These are phyloP conservation scores for Phaeophleospora eucalypticola DNA, from an alignment of 2,329 filamentous ascomycete genomes.

Conservation along the genomic window DNA sequence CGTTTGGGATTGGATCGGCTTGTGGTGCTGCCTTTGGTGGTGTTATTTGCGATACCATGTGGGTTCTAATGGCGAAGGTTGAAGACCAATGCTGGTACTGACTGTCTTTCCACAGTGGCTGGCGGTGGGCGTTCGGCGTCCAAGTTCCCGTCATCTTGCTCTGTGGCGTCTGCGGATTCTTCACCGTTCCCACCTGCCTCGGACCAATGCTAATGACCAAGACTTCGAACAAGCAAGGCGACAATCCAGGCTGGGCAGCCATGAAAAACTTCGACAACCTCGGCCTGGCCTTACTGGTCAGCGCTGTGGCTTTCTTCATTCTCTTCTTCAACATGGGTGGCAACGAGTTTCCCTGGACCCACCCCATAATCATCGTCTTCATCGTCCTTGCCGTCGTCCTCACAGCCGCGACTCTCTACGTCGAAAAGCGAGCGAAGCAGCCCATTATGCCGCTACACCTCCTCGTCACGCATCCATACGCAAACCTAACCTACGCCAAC, in stretches of 20 bases:
- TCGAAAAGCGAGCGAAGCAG: slow-evolving; percentile 39
- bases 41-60: slow-evolving; percentile 61
- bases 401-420: slow-evolving; percentile 34
- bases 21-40: slow-evolving; percentile 67
- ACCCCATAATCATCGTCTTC: slow-evolving; percentile 39
- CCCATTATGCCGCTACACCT: slow-evolving; percentile 46
- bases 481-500: slow-evolving; percentile 56
- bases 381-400: slow-evolving; percentile 37
- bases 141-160: slow-evolving; percentile 49
- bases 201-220: slow-evolving; percentile 43
- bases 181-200: slow-evolving; percentile 43
- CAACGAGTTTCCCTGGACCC: slow-evolving; percentile 43
- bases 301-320: slow-evolving; percentile 40
- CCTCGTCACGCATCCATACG: slow-evolving; percentile 53
- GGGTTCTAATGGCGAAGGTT: not conserved
- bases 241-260: slow-evolving; percentile 35
- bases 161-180: slow-evolving; percentile 41
- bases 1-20: slow-evolving; percentile 51
- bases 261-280: slow-evolving; percentile 48
- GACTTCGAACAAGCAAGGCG: slow-evolving; percentile 33
- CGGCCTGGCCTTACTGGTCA: slow-evolving; percentile 46
- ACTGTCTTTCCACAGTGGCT: slow-evolving; percentile 44
- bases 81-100: not conserved
- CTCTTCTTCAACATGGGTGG: slow-evolving; percentile 39
- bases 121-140: slow-evolving; percentile 64